Conservation (phyloP, 257 asterid species). For the Penstemon eatonii region DNA sequence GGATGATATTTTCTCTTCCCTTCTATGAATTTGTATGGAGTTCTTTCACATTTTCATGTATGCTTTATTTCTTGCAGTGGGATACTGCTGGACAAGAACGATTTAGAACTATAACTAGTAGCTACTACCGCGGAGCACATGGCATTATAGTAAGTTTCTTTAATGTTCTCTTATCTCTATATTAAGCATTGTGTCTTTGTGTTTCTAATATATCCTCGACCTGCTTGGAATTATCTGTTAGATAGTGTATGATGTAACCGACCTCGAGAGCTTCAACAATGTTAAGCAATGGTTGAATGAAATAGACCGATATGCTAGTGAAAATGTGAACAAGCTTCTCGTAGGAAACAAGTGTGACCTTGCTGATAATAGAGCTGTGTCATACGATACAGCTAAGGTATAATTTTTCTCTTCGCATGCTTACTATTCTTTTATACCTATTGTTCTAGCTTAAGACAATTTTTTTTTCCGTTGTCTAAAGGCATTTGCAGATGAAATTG, state of each 20-base stretch:
- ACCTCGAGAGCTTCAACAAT: conserved; percentile 81
- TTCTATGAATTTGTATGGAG: not conserved
- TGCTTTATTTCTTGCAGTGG: conserved; percentile 55
- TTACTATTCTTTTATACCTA: not conserved
- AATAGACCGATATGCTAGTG: conserved; percentile 91
- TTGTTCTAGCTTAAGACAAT: conserved; percentile 3
- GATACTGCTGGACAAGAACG: conserved; percentile 99
- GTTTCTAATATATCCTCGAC: conserved; percentile 20
- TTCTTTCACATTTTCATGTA: not conserved
- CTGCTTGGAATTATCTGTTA: conserved; percentile 37
- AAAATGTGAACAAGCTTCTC: conserved; percentile 80
- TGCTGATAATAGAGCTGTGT: conserved; percentile 74
- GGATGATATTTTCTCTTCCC: not conserved
- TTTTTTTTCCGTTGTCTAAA: conserved; percentile 25
- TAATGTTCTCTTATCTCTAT: conserved; percentile 19
- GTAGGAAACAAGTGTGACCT: conserved; percentile 91
- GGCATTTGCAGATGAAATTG: conserved; percentile 94
- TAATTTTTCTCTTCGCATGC: conserved; percentile 13
- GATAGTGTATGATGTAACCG: conserved; percentile 88
- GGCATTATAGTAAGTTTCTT: conserved; percentile 78
- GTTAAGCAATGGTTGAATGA: conserved; percentile 94
- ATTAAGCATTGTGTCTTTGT: conserved; percentile 7
- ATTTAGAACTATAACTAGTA: conserved; percentile 90
- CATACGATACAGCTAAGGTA: conserved; percentile 83
- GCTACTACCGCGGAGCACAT: conserved; percentile 97